These are phyloP conservation scores for Geosiphon pyriformis DNA, from an alignment of 192 early-diverging fungal genomes.

Conservation along the genomic window DNA sequence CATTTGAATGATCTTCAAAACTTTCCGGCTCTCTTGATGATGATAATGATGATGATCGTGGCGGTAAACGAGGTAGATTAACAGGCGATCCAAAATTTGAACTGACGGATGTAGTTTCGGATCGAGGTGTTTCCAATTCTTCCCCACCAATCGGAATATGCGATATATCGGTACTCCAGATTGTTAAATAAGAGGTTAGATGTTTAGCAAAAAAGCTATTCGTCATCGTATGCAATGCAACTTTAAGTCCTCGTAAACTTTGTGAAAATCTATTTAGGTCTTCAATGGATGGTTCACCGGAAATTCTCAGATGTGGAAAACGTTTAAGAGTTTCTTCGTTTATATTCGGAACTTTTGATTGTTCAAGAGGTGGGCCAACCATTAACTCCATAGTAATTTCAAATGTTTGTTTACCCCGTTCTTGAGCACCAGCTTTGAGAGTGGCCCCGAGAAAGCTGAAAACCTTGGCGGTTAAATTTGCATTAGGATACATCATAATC, in stretches of 20 bases:
- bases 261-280: constrained; percentile 41
- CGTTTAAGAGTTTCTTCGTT: constrained; percentile 23
- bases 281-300: constrained; percentile 45
- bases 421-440: constrained; percentile 25
- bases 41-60: constrained; percentile 1
- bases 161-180: constrained; percentile 47
- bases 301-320: constrained; percentile 28
- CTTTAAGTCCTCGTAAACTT: constrained; percentile 38
- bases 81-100: neutral
- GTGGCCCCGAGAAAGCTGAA: constrained; percentile 36
- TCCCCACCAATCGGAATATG: constrained; percentile 33
- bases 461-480: constrained; percentile 32
- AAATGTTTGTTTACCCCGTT: constrained; percentile 24
- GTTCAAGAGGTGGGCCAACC: constrained; percentile 24
- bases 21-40: constrained; percentile 11
- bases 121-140: neutral
- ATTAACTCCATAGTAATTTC: constrained; percentile 32
- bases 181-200: constrained; percentile 45
- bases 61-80: neutral
- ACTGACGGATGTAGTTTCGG: neutral
- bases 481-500: constrained; percentile 27
- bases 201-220: constrained; percentile 50
- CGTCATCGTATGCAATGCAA: constrained; percentile 43
- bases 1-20: constrained; percentile 18
- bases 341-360: constrained; percentile 20